These are phyloP conservation scores for Dunaliella primolecta DNA, from an alignment of 139 green algal species.

Conservation along the genomic window DNA sequence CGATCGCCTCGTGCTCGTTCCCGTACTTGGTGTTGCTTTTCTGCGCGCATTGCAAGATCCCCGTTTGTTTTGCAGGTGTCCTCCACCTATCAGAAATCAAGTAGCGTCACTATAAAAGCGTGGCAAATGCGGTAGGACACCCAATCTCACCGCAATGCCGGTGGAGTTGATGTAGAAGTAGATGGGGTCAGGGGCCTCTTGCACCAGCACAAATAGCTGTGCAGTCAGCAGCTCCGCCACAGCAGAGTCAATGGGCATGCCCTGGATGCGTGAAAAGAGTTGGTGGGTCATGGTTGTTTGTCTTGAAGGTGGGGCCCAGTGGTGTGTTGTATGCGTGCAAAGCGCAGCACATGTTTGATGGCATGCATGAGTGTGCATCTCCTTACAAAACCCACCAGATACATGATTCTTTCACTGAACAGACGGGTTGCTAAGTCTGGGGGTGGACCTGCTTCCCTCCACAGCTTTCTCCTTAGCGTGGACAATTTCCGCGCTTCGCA, in stretches of 20 bases:
- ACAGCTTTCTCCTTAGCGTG: constrained; percentile 53
- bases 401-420: constrained; percentile 98
- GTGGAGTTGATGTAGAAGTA: constrained; percentile 99
- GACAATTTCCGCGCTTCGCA: constrained; percentile 45
- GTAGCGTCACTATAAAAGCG: too few species aligned
- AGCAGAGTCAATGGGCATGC: constrained; percentile 59
- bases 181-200: constrained; percentile 79
- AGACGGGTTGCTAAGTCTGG: constrained; percentile 96
- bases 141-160: constrained; percentile 80
- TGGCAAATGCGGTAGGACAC: too few species aligned
- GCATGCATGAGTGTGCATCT: background rate
- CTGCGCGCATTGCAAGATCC: constrained; percentile 43
- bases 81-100: too few species aligned
- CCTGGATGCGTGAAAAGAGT: constrained; percentile 22
- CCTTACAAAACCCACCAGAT: constrained; percentile 70
- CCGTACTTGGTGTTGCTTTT: constrained; percentile 91
- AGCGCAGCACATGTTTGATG: background rate
- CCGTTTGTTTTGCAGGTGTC: too few species aligned
- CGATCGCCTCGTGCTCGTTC: constrained; percentile 96
- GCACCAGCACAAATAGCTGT: constrained; percentile 57
- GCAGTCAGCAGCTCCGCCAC: constrained; percentile 56
- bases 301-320: too few species aligned
- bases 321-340: background rate
- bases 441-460: constrained; percentile 66
- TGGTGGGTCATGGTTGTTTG: background rate